Conservation (phyloP, 1,284 basidiomycete genomes). For the Tausonia pullulans region DNA sequence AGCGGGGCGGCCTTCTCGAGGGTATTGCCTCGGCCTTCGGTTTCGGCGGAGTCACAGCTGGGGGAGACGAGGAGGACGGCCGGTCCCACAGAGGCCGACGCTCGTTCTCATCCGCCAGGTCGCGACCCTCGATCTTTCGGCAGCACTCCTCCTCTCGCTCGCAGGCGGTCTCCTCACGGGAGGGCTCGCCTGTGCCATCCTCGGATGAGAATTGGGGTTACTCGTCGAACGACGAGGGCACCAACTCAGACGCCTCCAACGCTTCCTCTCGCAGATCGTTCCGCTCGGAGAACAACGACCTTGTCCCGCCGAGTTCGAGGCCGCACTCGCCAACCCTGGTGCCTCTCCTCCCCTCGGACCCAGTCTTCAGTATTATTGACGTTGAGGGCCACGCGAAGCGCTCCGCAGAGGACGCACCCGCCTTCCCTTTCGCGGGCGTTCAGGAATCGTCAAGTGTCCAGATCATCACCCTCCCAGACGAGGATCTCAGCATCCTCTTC, state of each 20-base stretch:
- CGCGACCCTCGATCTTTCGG: slow-evolving; percentile 2
- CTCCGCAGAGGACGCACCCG: not conserved
- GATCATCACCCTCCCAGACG: slow-evolving; percentile 76
- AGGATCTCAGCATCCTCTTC: slow-evolving; percentile 80
- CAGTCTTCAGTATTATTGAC: slow-evolving; percentile 1
- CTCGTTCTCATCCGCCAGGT: slow-evolving; percentile 8
- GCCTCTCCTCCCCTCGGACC: slow-evolving; percentile 13
- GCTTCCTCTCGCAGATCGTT: slow-evolving; percentile 11
- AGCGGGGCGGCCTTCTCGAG: slow-evolving; percentile 9
- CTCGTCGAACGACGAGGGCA: slow-evolving; percentile 16
- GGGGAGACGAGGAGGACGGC: slow-evolving; percentile 10
- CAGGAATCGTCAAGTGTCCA: slow-evolving; percentile 42
- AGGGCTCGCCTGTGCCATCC: not conserved
- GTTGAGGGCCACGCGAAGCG: not conserved
- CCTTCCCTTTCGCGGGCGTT: not conserved
- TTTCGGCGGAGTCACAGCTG: slow-evolving; percentile 10
- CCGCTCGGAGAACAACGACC: slow-evolving; percentile 19
- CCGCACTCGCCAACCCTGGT: slow-evolving; percentile 12
- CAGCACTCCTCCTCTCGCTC: slow-evolving; percentile 11
- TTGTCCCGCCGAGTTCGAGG: slow-evolving; percentile 5
- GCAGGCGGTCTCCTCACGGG: slow-evolving; percentile 6
- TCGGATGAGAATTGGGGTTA: slow-evolving; percentile 18
- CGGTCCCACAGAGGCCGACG: not conserved
- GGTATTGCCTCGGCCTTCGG: slow-evolving; percentile 14
- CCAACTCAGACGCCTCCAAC: slow-evolving; percentile 3